Base-by-base conservation (phyloP, 2,329 filamentous ascomycete species). In the Fusarium newnesense region DNA sequence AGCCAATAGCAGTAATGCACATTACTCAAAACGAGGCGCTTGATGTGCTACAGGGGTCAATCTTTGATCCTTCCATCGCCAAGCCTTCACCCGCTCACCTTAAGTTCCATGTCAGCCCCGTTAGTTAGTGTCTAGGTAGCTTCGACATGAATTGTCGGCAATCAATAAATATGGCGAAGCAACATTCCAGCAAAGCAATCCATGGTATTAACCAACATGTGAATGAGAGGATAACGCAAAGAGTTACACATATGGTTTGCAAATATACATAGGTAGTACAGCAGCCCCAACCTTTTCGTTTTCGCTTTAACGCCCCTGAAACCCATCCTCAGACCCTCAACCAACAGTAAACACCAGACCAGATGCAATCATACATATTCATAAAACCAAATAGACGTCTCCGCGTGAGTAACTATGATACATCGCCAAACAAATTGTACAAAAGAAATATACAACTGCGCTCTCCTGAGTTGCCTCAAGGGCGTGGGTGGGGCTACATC, bases 331-430 rank as follows among this genome's bases (percentile, higher is more conserved):
- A 50, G 58, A 47, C 10, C 50, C 54, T 40, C 47, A 59, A 50
- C 56, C 54, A 36, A 21, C 43, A 57, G 53, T 36, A 42, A 74
- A 73, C 71, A 69, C 71, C 71, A 46, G 62, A 59, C 57, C 44
- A 67, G 54, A 74, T 61, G 67, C 67, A 74, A 62, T 69, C 68
- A 59, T 70, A 71, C 62, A 67, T 47, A 34, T 46, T 66, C 61
- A 37, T 70, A 70, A 62, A 67, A 34, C 58, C 40, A 49, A 56
- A 43, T 32, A 64, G 47, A 42, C 28, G n/a, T 64, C 37, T 40
- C 39, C 50, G 39, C 50, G 26, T 58, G 19, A 49, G 34, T 24
- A 54, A 28, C 34, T 65, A 74, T 69, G 37, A 52, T 62, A 65
- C 52, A 74, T 61, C 42, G 42, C 36, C 53, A 13, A 15, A 44